Percentiles rank a stretch among this genome's conserved stretches.
phyloP scores from a whole-genome alignment of 2,329 filamentous ascomycete genomes.

The Hypoxylon rubiginosum region DNA sequence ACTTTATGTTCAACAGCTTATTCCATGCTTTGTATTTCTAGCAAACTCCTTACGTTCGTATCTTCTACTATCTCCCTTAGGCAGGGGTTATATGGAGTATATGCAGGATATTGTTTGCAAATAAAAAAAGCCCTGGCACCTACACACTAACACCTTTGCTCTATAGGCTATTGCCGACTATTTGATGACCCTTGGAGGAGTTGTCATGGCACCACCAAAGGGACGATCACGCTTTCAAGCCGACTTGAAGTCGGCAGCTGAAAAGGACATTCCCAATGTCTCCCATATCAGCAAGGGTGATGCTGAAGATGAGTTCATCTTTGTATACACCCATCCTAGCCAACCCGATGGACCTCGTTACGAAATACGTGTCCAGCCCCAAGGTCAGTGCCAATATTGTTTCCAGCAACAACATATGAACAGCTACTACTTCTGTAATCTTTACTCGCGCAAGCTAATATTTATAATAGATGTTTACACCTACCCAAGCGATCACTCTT shows the following conservation, averaged over 20 bases:
- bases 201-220: constrained; percentile 41
- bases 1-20: not conserved
- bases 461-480: constrained; percentile 32
- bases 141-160: not conserved
- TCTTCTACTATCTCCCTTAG: not conserved
- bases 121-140: not conserved
- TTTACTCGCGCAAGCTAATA: not conserved
- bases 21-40: not conserved
- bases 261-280: constrained; percentile 53
- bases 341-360: constrained; percentile 47
- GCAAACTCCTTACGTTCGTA: not conserved
- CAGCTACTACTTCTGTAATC: not conserved
- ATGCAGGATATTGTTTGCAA: not conserved
- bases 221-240: constrained; percentile 38
- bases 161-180: not conserved
- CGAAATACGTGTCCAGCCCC: constrained; percentile 56
- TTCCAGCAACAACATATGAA: not conserved
- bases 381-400: constrained; percentile 49
- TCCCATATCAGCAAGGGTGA: constrained; percentile 70
- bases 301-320: constrained; percentile 79
- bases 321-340: constrained; percentile 61
- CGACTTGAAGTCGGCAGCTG: constrained; percentile 43
- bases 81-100: not conserved
- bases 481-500: constrained; percentile 46
- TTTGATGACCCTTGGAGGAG: not conserved